Evolutionary conservation across 805 yeast genomes (phyloP).

Genomic region (Pichia scutulata): DNA sequence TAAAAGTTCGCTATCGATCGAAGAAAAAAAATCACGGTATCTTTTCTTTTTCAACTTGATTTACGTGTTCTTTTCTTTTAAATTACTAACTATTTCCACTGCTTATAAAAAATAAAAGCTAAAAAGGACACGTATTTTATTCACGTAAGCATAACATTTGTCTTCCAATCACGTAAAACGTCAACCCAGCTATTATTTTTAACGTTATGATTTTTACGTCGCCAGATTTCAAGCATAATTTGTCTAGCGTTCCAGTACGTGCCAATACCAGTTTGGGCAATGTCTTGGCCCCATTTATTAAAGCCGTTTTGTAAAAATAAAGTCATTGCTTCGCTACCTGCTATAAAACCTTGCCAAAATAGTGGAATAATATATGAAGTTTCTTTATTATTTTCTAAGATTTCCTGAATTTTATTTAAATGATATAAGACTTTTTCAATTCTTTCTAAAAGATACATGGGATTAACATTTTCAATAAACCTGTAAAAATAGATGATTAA

Average conservation of each 20-base stretch:
- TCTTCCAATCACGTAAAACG: constrained; percentile 76
- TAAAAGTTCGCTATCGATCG: background rate
- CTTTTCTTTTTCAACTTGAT: background rate
- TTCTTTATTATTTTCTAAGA: constrained; percentile 42
- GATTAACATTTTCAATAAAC: constrained; percentile 47
- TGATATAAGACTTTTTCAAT: constrained; percentile 57
- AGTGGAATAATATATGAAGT: constrained; percentile 61
- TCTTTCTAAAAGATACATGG: constrained; percentile 51
- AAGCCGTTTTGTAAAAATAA: constrained; percentile 53
- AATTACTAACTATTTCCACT: background rate
- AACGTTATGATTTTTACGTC: constrained; percentile 55
- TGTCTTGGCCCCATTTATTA: constrained; percentile 66
- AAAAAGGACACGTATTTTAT: background rate
- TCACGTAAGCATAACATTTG: constrained; percentile 66
- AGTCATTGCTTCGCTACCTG: constrained; percentile 72
- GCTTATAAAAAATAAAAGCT: too few species aligned
- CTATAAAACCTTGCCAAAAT: constrained; percentile 85
- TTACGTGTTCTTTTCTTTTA: background rate
- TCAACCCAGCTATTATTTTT: constrained; percentile 67
- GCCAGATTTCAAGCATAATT: constrained; percentile 81
- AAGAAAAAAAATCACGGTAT: background rate
- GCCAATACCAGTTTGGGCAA: constrained; percentile 55
- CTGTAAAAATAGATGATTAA: constrained; percentile 65
- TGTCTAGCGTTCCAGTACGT: constrained; percentile 83
- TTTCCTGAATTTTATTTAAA: constrained; percentile 50